Conservation (phyloP, 768 basidiomycete genomes). For the Lactifluus volemus region DNA sequence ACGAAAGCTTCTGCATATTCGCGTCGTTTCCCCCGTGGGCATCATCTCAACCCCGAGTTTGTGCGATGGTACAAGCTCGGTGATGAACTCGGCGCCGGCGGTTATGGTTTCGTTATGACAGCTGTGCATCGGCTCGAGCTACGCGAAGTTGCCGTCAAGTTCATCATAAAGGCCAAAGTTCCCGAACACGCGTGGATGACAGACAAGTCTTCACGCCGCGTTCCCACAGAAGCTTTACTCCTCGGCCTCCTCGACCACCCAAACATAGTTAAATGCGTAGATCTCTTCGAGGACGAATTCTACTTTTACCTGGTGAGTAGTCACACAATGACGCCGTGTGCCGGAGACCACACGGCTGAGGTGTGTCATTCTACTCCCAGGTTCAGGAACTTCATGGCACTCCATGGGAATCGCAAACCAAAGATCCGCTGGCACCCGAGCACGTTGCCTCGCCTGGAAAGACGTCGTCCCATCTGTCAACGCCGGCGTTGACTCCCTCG, state of each 20-base stretch:
- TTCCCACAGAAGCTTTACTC: constrained; percentile 79
- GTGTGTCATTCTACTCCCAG: constrained; percentile 31
- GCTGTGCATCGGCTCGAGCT: constrained; percentile 53
- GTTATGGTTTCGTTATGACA: constrained; percentile 93
- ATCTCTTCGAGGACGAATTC: constrained; percentile 71
- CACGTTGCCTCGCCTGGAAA: constrained; percentile 1
- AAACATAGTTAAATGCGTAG: constrained; percentile 76
- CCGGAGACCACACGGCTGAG: neutral
- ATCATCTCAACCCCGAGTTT: constrained; percentile 53
- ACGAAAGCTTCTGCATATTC: constrained; percentile 31
- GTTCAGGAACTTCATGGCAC: constrained; percentile 90
- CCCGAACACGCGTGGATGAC: constrained; percentile 54
- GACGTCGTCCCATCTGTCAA: constrained; percentile 12
- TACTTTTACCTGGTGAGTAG: constrained; percentile 80
- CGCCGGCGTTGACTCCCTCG: constrained; percentile 18
- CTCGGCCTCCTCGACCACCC: constrained; percentile 67
- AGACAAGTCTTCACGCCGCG: constrained; percentile 47
- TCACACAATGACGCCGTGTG: neutral
- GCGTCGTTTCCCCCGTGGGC: constrained; percentile 49
- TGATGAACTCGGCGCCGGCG: constrained; percentile 82
- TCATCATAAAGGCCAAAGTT: constrained; percentile 74
- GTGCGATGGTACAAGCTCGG: constrained; percentile 50
- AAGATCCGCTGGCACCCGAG: constrained; percentile 24
- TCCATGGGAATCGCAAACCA: constrained; percentile 59
- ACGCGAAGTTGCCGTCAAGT: constrained; percentile 86